Evolutionary conservation across 176 grass and related monocot genomes (phyloP).

Genomic region (Zizania latifolia): DNA sequence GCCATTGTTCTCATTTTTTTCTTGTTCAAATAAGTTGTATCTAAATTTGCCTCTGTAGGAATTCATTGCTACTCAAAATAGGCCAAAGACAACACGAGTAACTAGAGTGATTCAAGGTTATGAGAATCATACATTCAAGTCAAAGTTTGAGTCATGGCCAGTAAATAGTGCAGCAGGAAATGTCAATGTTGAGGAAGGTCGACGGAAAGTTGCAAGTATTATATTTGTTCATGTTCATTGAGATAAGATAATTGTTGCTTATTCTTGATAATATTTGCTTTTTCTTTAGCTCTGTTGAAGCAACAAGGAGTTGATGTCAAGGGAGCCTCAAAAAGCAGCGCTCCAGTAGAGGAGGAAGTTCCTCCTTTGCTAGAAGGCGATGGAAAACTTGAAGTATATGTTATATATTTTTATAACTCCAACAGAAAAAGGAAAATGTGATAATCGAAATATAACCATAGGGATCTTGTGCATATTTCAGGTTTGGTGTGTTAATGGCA

Average conservation of each 20-base stretch:
- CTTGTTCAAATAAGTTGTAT: slow-evolving; percentile 16
- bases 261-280: slow-evolving; percentile 31
- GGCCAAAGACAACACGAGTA: slow-evolving; percentile 59
- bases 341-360: slow-evolving; percentile 57
- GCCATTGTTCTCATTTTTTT: background rate
- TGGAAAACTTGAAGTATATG: slow-evolving; percentile 77
- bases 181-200: slow-evolving; percentile 41
- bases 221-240: slow-evolving; percentile 24
- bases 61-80: slow-evolving; percentile 64
- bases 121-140: slow-evolving; percentile 77
- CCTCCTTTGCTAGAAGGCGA: slow-evolving; percentile 70
- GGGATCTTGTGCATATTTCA: slow-evolving; percentile 33
- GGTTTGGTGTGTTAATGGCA: slow-evolving; percentile 69
- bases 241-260: background rate
- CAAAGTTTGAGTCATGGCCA: slow-evolving; percentile 88
- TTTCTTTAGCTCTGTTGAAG: slow-evolving; percentile 58
- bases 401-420: slow-evolving; percentile 11
- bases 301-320: slow-evolving; percentile 67
- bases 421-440: background rate
- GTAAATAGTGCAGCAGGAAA: slow-evolving; percentile 38
- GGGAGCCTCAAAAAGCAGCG: slow-evolving; percentile 44
- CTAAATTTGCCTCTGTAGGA: slow-evolving; percentile 47
- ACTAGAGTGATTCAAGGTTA: slow-evolving; percentile 91
- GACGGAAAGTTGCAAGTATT: slow-evolving; percentile 60
- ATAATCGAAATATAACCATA: slow-evolving; percentile 7